Conservation (phyloP, 257 asterid species). For the Haberlea rhodopensis region DNA sequence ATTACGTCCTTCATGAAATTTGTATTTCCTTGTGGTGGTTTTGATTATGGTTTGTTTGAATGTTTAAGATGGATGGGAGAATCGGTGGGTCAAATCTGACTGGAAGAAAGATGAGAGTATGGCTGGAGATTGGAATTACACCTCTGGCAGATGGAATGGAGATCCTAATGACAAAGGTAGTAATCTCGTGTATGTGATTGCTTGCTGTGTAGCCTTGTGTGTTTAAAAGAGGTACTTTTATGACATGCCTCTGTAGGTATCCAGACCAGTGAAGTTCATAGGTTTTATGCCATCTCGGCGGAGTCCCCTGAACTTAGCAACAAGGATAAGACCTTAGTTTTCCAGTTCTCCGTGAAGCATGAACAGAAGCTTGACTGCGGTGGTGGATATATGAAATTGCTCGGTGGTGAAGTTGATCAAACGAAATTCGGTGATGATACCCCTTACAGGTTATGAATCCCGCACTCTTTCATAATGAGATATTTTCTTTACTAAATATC, state of each 20-base stretch:
- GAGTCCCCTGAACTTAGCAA: conserved; percentile 94
- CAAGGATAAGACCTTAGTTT: conserved; percentile 80
- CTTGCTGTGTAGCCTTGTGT: conserved; percentile 1
- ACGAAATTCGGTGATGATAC: conserved; percentile 94
- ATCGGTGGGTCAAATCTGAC: conserved; percentile 89
- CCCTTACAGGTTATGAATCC: conserved; percentile 64
- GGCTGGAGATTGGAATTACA: conserved; percentile 98
- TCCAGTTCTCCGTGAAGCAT: conserved; percentile 94
- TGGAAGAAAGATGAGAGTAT: conserved; percentile 93
- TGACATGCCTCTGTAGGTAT: conserved; percentile 50
- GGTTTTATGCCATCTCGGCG: conserved; percentile 94
- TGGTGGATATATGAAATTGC: conserved; percentile 98
- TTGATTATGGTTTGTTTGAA: conserved; percentile 25
- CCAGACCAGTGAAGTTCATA: conserved; percentile 86
- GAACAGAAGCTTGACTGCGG: conserved; percentile 99
- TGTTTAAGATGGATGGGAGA: conserved; percentile 82
- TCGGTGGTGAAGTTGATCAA: conserved; percentile 83
- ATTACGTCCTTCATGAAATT: neutral
- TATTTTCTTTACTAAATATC: neutral
- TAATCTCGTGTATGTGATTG: neutral
- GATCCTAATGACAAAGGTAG: conserved; percentile 72
- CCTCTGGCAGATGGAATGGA: conserved; percentile 96
- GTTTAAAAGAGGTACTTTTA: neutral
- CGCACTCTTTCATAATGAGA: neutral
- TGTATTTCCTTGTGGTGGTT: conserved; percentile 1